phyloP scores from a whole-genome alignment of 345 rosid species.

The Psidium guajava region DNA sequence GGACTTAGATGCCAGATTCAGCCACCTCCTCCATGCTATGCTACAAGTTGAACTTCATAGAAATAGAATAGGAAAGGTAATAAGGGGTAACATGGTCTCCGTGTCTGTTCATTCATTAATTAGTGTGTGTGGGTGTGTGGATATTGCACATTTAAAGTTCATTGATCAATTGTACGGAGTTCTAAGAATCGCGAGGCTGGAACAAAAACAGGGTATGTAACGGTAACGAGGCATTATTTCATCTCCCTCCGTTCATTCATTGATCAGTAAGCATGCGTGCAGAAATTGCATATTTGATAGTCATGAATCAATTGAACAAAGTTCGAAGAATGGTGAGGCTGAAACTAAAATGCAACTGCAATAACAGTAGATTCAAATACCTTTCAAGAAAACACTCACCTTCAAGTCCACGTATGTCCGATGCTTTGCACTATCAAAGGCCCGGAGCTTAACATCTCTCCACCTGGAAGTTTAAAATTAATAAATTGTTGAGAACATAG shows the following conservation, averaged over 20 bases:
- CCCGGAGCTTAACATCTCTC: constrained; percentile 93
- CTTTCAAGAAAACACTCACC: constrained; percentile 21
- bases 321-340: background rate
- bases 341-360: background rate
- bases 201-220: background rate
- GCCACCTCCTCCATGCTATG: background rate
- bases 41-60: background rate
- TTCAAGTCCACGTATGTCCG: constrained; percentile 94
- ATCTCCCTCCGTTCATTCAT: background rate
- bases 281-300: background rate
- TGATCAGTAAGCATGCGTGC: background rate
- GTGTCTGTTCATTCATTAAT: background rate
- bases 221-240: background rate
- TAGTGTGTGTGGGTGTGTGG: background rate
- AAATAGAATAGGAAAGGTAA: background rate
- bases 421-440: constrained; percentile 89
- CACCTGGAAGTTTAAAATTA: constrained; percentile 37
- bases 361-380: background rate
- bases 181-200: background rate
- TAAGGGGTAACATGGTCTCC: background rate
- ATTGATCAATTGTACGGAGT: background rate
- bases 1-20: background rate
- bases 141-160: background rate
- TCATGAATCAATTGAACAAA: background rate
- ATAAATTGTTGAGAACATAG: background rate